Conservation (phyloP, 495 filamentous ascomycete genomes). For the Parathielavia appendiculata region DNA sequence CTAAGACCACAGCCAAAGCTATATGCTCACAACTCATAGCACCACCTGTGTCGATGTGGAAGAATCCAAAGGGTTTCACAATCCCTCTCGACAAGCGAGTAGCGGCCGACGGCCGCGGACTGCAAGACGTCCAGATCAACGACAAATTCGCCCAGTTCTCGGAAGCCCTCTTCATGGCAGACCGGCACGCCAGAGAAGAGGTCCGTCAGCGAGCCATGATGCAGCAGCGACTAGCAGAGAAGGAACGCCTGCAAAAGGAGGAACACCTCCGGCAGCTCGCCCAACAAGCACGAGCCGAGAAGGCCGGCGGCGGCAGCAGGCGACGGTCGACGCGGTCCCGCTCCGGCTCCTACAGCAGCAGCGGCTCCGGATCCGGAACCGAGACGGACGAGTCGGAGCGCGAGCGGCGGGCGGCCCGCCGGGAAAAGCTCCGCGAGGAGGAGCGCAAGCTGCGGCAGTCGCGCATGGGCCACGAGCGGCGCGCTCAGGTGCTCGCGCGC, state of each 20-base stretch:
- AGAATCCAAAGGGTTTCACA: constrained; percentile 98
- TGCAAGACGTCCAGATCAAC: constrained; percentile 95
- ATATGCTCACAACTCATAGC: constrained; percentile 30
- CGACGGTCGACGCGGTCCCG: constrained; percentile 40
- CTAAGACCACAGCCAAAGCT: neutral
- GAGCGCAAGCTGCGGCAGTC: constrained; percentile 89
- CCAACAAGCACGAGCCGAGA: constrained; percentile 83
- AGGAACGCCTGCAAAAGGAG: constrained; percentile 90
- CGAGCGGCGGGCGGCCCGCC: constrained; percentile 70
- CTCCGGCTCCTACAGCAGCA: constrained; percentile 42
- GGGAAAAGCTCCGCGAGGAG: constrained; percentile 72
- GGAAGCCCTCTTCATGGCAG: constrained; percentile 88
- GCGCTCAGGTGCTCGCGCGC: constrained; percentile 83
- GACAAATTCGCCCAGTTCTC: constrained; percentile 98
- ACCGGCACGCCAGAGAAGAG: constrained; percentile 91
- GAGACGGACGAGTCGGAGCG: constrained; percentile 61
- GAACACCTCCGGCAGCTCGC: constrained; percentile 85
- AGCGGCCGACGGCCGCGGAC: constrained; percentile 87
- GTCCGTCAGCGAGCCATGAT: constrained; percentile 87
- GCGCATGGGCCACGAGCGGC: constrained; percentile 88
- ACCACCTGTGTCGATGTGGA: constrained; percentile 95
- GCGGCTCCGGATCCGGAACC: constrained; percentile 55
- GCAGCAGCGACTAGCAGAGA: constrained; percentile 95
- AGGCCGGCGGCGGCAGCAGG: constrained; percentile 48
- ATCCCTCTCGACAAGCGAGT: constrained; percentile 94